Base-by-base conservation (phyloP, 345 rosid species). In the Ceriops decandra region DNA sequence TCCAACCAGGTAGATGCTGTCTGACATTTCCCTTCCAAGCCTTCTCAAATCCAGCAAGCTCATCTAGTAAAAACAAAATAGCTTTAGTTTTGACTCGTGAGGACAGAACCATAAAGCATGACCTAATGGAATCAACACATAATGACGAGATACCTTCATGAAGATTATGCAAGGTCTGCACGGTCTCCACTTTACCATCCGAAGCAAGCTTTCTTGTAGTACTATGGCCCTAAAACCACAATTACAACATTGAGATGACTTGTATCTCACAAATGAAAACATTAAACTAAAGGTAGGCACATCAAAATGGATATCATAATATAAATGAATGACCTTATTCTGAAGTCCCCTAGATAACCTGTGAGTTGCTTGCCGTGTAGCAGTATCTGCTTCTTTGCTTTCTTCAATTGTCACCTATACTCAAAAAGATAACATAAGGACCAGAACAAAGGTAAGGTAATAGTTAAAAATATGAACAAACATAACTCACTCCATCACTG, bases 81-180 rank as follows among this genome's bases (percentile, higher is more conserved):
- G 17, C 27, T 47, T 13, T 11, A 52, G 47, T 51, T 20, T 20
- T n/a, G 33, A 28, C 31, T 33, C 15, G 4, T 28, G 21, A 38
- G 32, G 61, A 7, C 16, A 28, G 42, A 13, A 24, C 49, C 6
- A 61, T 21, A 8, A 66, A 42, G 46, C 35, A 49, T 60, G 11
- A 46, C 10, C 20, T 6, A 38, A 47, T 6, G 20, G 38, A 13
- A 33, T 19, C 11, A 53, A 5, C 1, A 2, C 17, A 42, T 15
- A 11, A 17, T 54, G 49, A 46, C 27, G 38, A 11, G 62, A 60
- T 72, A 88, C 98, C 89, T 89, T 89, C 85, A 42, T 93, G 72
- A 31, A 91, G 72, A 77, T 93, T 93, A 81, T 91, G 96, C 83
- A 93, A 74, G 28, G 93, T 72, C 85, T 93, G 93, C 66, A 77